A percentile compares a stretch with the other conserved stretches of the same genome.
Evolutionary conservation across 2,329 filamentous ascomycete species (phyloP).

Genomic region (Aschersonia sp.): DNA sequence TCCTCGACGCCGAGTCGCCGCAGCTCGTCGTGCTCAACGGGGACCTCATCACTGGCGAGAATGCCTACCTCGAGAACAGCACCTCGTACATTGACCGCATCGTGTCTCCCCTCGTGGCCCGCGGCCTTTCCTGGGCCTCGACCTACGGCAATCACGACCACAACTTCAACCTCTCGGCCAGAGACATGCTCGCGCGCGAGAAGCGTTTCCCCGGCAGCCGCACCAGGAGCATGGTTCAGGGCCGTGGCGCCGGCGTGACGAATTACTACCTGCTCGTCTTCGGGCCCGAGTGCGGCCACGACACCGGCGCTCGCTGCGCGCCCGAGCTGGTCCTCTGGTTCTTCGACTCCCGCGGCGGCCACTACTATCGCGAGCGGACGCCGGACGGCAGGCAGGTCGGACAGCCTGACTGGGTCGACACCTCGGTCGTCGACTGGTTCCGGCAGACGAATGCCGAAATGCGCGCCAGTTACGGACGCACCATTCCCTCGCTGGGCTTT

Average conservation of each 20-base stretch:
- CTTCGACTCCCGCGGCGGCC: slow-evolving; percentile 52
- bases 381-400: slow-evolving; percentile 14
- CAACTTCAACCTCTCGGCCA: slow-evolving; percentile 39
- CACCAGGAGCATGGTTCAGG: slow-evolving; percentile 24
- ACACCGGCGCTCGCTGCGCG: slow-evolving; percentile 12
- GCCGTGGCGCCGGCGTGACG: slow-evolving; percentile 22
- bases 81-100: slow-evolving; percentile 45
- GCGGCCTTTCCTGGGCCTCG: slow-evolving; percentile 45
- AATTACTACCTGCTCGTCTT: slow-evolving; percentile 35
- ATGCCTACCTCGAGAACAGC: slow-evolving; percentile 36
- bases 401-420: slow-evolving; percentile 30
- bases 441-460: slow-evolving; percentile 16
- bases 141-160: slow-evolving; percentile 62
- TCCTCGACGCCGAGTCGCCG: slow-evolving; percentile 42
- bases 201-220: slow-evolving; percentile 20
- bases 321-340: slow-evolving; percentile 50
- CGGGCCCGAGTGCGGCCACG: slow-evolving; percentile 14
- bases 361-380: slow-evolving; percentile 26
- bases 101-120: slow-evolving; percentile 40
- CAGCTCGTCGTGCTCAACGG: slow-evolving; percentile 56
- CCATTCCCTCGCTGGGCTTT: slow-evolving; percentile 30
- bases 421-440: slow-evolving; percentile 30
- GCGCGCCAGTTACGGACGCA: slow-evolving; percentile 13
- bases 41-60: slow-evolving; percentile 57
- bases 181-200: slow-evolving; percentile 26